Percentiles rank a stretch among this genome's conserved stretches.
Evolutionary conservation across 2,329 filamentous ascomycete species (phyloP).

Genomic region (Biscogniauxia sp.): DNA sequence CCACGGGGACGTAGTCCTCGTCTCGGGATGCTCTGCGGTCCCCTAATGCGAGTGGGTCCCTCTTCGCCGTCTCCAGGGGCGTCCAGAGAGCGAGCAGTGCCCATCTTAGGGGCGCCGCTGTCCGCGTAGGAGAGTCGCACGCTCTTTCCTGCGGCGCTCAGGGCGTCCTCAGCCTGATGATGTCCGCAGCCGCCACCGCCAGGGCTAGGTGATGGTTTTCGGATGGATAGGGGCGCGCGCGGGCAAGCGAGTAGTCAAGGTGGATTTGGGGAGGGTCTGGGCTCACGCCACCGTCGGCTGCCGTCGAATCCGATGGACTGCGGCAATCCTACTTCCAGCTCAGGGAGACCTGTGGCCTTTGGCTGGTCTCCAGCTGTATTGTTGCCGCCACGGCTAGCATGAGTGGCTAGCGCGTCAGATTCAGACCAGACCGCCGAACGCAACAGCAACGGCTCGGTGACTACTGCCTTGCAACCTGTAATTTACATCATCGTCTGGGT

Average conservation of each 20-base stretch:
- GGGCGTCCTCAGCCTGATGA: neutral
- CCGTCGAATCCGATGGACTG: constrained; percentile 25
- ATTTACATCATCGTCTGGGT: constrained; percentile 26
- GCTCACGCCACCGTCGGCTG: constrained; percentile 16
- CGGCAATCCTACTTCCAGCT: constrained; percentile 2
- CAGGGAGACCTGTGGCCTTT: neutral
- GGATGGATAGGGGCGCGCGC: neutral
- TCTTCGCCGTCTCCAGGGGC: constrained; percentile 18
- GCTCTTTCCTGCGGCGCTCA: neutral
- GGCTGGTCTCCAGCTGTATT: neutral
- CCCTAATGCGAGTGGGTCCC: constrained; percentile 21
- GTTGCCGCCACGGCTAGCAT: constrained; percentile 17
- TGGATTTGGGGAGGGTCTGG: constrained; percentile 31
- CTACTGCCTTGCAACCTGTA: constrained; percentile 27
- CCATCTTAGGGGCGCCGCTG: constrained; percentile 13
- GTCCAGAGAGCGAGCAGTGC: constrained; percentile 22
- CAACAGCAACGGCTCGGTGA: constrained; percentile 25
- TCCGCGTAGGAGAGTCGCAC: constrained; percentile 11
- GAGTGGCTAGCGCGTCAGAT: constrained; percentile 20
- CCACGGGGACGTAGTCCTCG: constrained; percentile 14
- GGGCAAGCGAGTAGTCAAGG: constrained; percentile 24
- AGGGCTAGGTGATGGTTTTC: neutral
- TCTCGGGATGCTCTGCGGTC: constrained; percentile 9
- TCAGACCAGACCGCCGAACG: constrained; percentile 23
- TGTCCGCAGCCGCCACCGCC: neutral